phyloP scores from a whole-genome alignment of 495 filamentous ascomycete species.

The Aspergillus sclerotioniger region DNA sequence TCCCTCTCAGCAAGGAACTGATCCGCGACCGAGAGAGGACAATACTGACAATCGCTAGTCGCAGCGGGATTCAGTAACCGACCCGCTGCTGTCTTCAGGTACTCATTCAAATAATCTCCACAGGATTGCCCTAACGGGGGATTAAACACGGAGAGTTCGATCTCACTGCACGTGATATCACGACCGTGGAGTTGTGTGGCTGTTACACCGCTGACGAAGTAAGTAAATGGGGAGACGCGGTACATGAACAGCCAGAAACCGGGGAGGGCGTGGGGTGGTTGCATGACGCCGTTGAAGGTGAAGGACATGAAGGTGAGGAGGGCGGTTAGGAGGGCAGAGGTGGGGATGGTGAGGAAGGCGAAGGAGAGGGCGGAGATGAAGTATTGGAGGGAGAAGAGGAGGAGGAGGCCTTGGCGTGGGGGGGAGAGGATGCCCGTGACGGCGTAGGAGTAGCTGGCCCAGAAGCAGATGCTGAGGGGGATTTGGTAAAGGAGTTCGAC shows the following conservation, averaged over 20 bases:
- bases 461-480: conserved; percentile 40
- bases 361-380: conserved; percentile 48
- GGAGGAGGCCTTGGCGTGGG: conserved; percentile 45
- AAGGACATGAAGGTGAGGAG: conserved; percentile 53
- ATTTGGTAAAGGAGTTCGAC: conserved; percentile 50
- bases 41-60: conserved; percentile 38
- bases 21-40: conserved; percentile 38
- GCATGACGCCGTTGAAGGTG: conserved; percentile 61
- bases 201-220: conserved; percentile 25
- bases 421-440: conserved; percentile 40
- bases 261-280: conserved; percentile 55
- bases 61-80: conserved; percentile 37
- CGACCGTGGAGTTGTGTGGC: conserved; percentile 54
- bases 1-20: conserved; percentile 32
- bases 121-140: conserved; percentile 51
- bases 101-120: conserved; percentile 38
- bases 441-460: conserved; percentile 48
- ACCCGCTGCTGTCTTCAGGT: conserved; percentile 27
- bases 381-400: conserved; percentile 49
- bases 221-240: conserved; percentile 62
- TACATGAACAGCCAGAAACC: conserved; percentile 74
- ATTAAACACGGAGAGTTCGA: conserved; percentile 54
- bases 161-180: conserved; percentile 47
- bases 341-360: conserved; percentile 56
- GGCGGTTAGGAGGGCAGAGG: conserved; percentile 51